A percentile compares a stretch with the other conserved stretches of the same genome.
These are phyloP conservation scores for Solanum acaule DNA, from an alignment of 257 asterid genomes.

Conservation along the genomic window DNA sequence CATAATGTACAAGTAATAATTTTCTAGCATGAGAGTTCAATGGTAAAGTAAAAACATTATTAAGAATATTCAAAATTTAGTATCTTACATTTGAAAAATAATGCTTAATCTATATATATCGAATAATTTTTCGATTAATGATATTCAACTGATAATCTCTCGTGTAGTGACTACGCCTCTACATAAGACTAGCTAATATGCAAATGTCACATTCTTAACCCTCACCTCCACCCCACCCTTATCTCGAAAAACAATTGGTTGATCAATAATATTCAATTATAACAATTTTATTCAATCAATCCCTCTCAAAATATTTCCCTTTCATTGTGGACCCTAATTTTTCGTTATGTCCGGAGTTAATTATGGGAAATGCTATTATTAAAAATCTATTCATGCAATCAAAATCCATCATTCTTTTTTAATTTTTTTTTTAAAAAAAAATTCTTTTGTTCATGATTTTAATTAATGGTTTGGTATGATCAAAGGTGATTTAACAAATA, in stretches of 20 bases:
- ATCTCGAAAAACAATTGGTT: background rate
- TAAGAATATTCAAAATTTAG: background rate
- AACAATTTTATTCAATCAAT: slow-evolving; percentile 30
- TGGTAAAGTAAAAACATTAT: background rate
- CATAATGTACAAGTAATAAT: background rate
- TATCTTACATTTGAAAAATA: background rate
- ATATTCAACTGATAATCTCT: background rate
- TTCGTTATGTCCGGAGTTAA: slow-evolving; percentile 48
- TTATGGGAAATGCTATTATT: slow-evolving; percentile 15
- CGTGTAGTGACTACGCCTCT: too few relatives aligned
- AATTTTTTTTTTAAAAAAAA: too few relatives aligned
- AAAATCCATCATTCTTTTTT: slow-evolving; percentile 6
- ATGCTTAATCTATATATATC: background rate
- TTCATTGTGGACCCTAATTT: slow-evolving; percentile 33
- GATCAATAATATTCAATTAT: background rate
- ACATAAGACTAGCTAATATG: background rate
- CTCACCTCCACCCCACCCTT: background rate
- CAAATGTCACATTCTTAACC: background rate
- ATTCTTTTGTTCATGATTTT: background rate
- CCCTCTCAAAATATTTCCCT: slow-evolving; percentile 10
- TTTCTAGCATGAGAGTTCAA: background rate
- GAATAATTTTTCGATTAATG: accelerated
- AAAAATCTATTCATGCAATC: background rate
- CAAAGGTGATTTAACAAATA: slow-evolving; percentile 6
- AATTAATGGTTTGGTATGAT: background rate